Evolutionary conservation across 768 basidiomycete species (phyloP).

Genomic region (Polyporus arcularius): DNA sequence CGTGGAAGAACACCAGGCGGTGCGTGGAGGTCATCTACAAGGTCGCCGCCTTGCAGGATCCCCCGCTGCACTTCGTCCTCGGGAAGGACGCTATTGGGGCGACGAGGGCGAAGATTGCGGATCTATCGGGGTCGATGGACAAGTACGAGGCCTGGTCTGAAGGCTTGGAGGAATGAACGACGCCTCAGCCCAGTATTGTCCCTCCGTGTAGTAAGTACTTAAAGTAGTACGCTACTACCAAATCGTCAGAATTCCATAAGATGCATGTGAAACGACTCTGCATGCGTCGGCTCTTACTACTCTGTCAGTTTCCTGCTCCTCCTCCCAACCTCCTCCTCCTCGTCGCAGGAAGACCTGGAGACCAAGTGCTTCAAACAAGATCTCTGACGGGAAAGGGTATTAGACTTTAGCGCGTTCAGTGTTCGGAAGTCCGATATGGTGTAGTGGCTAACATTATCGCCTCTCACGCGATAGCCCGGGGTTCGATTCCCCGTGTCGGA

Average conservation of each 20-base stretch:
- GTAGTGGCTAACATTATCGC: constrained; percentile 19
- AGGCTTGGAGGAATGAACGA: not conserved
- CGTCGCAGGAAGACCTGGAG: no score
- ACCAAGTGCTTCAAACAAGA: no score
- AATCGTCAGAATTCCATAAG: no score
- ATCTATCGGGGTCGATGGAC: constrained; percentile 4
- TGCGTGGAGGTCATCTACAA: not conserved
- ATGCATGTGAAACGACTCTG: no score
- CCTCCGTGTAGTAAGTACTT: no score
- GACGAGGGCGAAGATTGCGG: not conserved
- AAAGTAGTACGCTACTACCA: no score
- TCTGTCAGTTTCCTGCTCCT: no score
- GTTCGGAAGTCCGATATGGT: constrained; percentile 9
- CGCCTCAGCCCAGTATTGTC: not conserved
- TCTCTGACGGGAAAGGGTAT: no score
- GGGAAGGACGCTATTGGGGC: constrained; percentile 12
- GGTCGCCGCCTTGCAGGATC: not conserved
- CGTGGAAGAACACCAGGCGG: not conserved
- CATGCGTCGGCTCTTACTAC: no score
- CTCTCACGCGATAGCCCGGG: constrained; percentile 13
- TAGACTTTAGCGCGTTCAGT: no score
- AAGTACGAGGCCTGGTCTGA: constrained; percentile 24
- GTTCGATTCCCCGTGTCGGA: constrained; percentile 6
- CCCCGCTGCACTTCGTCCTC: constrained; percentile 7
- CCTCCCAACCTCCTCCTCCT: no score